Conservation (phyloP, 768 basidiomycete species). For the Wakefieldia striispora region DNA sequence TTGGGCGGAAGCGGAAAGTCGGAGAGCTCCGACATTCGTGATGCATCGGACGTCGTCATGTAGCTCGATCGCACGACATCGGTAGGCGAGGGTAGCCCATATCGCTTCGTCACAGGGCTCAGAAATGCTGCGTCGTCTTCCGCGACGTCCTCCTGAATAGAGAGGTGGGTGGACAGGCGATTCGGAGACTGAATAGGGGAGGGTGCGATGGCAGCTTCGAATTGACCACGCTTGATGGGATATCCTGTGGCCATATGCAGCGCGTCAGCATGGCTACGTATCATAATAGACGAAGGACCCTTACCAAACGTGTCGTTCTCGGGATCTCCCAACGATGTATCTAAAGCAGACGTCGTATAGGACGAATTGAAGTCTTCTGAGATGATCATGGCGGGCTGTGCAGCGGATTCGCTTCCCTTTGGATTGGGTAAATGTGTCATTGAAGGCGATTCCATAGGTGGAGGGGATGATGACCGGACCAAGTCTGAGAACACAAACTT, state of each 20-base stretch:
- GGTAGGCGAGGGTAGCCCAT: slow-evolving; percentile 25
- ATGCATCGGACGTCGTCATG: slow-evolving; percentile 57
- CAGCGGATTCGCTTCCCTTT: slow-evolving; percentile 1
- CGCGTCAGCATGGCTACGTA: not conserved
- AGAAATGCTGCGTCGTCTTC: slow-evolving; percentile 5
- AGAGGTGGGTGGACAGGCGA: slow-evolving; percentile 23
- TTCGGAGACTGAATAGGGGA: slow-evolving; percentile 7
- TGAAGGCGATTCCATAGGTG: slow-evolving; percentile 6
- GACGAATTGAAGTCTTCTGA: slow-evolving; percentile 29
- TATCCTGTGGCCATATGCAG: slow-evolving; percentile 10
- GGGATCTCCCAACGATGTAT: slow-evolving; percentile 2
- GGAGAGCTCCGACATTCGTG: slow-evolving; percentile 68
- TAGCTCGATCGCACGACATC: slow-evolving; percentile 50
- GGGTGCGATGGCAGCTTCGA: slow-evolving; percentile 15
- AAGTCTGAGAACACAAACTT: slow-evolving; percentile 20
- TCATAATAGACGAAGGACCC: not conserved
- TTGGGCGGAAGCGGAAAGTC: slow-evolving; percentile 69
- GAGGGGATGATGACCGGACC: slow-evolving; percentile 14
- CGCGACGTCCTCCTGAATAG: slow-evolving; percentile 9
- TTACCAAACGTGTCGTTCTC: slow-evolving; percentile 34
- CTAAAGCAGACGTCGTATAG: slow-evolving; percentile 20
- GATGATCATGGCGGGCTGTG: slow-evolving; percentile 3
- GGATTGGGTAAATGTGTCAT: slow-evolving; percentile 7
- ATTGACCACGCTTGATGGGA: slow-evolving; percentile 21
- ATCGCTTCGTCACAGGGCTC: slow-evolving; percentile 19